phyloP scores from a whole-genome alignment of 202 grass and related monocot genomes.

The Musa balbisiana region DNA sequence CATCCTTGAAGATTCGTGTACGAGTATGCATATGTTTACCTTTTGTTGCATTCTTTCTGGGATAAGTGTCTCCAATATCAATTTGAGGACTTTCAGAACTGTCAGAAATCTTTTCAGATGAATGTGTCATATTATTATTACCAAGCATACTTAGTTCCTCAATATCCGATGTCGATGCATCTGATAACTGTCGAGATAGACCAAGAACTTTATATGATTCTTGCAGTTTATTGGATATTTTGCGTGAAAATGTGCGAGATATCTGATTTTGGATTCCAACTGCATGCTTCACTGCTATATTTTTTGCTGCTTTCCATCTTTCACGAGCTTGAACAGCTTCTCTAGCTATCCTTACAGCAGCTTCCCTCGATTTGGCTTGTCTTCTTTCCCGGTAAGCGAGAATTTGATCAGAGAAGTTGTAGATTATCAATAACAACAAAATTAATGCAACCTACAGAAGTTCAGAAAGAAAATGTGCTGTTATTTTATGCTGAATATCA shows the following conservation, averaged over 20 bases:
- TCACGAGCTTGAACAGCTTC: slow-evolving; percentile 41
- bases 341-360: slow-evolving; percentile 44
- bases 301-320: slow-evolving; percentile 60
- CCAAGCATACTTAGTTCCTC: background rate
- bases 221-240: slow-evolving; percentile 26
- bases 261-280: slow-evolving; percentile 36
- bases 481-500: background rate
- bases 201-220: background rate
- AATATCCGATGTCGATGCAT: slow-evolving; percentile 9
- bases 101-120: slow-evolving; percentile 1
- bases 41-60: slow-evolving; percentile 30
- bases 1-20: slow-evolving; percentile 73
- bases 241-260: slow-evolving; percentile 49
- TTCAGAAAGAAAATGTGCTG: background rate
- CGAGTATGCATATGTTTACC: slow-evolving; percentile 55
- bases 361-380: slow-evolving; percentile 37
- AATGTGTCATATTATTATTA: background rate
- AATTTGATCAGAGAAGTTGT: slow-evolving; percentile 41
- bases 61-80: slow-evolving; percentile 3
- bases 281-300: slow-evolving; percentile 44
- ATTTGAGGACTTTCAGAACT: background rate
- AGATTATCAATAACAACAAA: slow-evolving; percentile 38
- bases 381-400: slow-evolving; percentile 30
- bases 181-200: slow-evolving; percentile 12
- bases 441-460: slow-evolving; percentile 28